These are phyloP conservation scores for Pestalotiopsis sp. DNA, from an alignment of 2,329 filamentous ascomycete genomes.

Conservation along the genomic window DNA sequence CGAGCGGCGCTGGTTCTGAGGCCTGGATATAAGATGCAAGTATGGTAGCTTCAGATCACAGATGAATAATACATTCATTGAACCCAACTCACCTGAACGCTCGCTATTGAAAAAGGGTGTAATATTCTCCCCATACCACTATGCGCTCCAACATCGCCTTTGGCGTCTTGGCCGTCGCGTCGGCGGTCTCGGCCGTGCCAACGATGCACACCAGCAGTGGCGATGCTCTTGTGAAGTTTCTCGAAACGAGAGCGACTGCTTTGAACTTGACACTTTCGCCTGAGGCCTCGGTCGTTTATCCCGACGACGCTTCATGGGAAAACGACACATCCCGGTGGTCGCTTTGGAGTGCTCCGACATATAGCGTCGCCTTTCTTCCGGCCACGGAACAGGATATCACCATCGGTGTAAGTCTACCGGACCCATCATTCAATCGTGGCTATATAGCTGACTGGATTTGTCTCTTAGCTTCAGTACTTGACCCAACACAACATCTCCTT, in stretches of 20 bases:
- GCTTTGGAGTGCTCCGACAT: constrained; percentile 15
- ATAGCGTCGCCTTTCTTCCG: constrained; percentile 17
- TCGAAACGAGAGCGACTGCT: constrained; percentile 9
- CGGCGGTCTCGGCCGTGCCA: constrained; percentile 14
- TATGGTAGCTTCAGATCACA: background rate
- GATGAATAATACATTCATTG: background rate
- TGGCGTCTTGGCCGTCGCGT: constrained; percentile 4
- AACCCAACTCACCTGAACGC: no score
- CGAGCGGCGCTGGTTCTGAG: background rate
- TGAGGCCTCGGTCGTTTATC: constrained; percentile 13
- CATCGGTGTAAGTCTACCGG: constrained; percentile 13
- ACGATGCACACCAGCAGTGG: constrained; percentile 16
- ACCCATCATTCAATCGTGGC: background rate
- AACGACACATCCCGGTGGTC: constrained; percentile 18
- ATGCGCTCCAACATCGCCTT: constrained; percentile 15
- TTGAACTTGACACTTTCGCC: constrained; percentile 15
- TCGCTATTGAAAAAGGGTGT: background rate
- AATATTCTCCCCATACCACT: background rate
- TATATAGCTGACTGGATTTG: background rate
- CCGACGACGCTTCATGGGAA: constrained; percentile 13
- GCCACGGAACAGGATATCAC: constrained; percentile 16
- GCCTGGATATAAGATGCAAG: background rate
- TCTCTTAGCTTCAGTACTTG: constrained; percentile 18
- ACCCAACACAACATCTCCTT: constrained; percentile 17
- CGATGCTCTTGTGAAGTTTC: constrained; percentile 14